Base-by-base conservation (phyloP, 2,329 filamentous ascomycete genomes). In the Colletotrichum lini region DNA sequence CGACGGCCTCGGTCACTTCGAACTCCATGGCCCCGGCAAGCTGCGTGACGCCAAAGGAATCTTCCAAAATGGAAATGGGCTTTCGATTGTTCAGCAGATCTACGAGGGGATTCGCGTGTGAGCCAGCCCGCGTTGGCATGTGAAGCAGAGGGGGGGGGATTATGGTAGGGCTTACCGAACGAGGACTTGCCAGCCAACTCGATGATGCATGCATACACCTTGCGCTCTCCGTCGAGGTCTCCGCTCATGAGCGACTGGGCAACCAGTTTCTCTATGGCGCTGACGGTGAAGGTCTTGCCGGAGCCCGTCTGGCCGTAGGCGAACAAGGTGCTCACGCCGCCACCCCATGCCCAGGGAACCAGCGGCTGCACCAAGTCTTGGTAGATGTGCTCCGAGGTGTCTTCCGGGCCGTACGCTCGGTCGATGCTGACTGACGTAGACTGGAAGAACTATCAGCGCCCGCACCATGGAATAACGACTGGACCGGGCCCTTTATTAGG, bases 271-370 rank as follows among this genome's bases (percentile, higher is more conserved):
- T 86, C 81, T 0, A 87, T 75, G 2, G 78, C 77, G 65, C 78
- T 83, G 64, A 87, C 79, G 0, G 84, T 86, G 70, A 78, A 82
- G 0, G 84, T 86, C 75, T 86, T 86, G 15, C 85, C 85, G 1
- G 85, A 86, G 9, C 84, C 84, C 0, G 85, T 86, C 72, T 86
- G 85, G 12, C 85, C 84, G 53, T 86, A 86, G 44, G 83, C 83
- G 56, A 86, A 85, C 45, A 87, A 75, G n/a, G 85, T 87, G 18
- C 82, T 81, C 26, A 87, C 80, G 21, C 85, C 84, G 15, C 86
- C 86, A 26, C 79, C 74, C 83, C 83, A 85, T 0, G 82, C 83
- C 79, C 81, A 86, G 0, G 84, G 81, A 15, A 87, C 79, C 13
- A 87, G 78, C 13, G 81, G 79, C 42, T 79, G 74, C 6, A 86